Base-by-base conservation (phyloP, 768 basidiomycete genomes). In the Podaxis pistillaris region DNA sequence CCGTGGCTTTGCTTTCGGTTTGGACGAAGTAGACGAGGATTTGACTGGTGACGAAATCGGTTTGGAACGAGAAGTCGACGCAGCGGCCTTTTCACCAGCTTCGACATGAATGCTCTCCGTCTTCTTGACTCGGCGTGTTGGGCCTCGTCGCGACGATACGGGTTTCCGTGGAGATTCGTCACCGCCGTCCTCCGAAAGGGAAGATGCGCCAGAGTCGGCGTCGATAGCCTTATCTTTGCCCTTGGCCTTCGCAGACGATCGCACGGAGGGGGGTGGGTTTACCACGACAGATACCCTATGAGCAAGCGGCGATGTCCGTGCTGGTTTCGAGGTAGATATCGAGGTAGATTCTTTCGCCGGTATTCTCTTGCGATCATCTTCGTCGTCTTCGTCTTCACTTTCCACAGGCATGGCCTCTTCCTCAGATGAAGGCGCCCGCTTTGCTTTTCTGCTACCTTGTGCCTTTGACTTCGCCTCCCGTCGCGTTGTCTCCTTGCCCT, bases 81-180 rank as follows among this genome's bases (percentile, higher is more conserved):
- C 13, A 28, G 24, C 19, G 30, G 49, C 38, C 17, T 51, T 54
- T 61, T 64, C 70, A 4, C 68, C 71, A 41, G 74, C 70, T 12
- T 68, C 68, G 3, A 68, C 71, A 28, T 65, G 70, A 8, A 76
- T 62, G 46, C 75, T 76, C 26, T 73, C 73, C 17, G 67, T 69
- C 28, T 59, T 64, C 36, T 58, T 44, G 22, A 60, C 9, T 33
- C 24, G 28, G 5, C 51, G 50, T 7, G 54, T 12, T 9, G 44
- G 30, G 26, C 26, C 11, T 11, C 33, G 58, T 9, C 38, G 24
- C n/a, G 58, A 22, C 22, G 37, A 15, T 12, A 30, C 12, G 8
- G 37, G 11, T 37, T 22, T 19, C 8, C 19, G 22, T n/a, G n/a
- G 17, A 3, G 22, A 37, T 15, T 56, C 53, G 2, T 58, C 57